These are phyloP conservation scores for Sonneratia alba DNA, from an alignment of 345 rosid genomes.

Conservation along the genomic window DNA sequence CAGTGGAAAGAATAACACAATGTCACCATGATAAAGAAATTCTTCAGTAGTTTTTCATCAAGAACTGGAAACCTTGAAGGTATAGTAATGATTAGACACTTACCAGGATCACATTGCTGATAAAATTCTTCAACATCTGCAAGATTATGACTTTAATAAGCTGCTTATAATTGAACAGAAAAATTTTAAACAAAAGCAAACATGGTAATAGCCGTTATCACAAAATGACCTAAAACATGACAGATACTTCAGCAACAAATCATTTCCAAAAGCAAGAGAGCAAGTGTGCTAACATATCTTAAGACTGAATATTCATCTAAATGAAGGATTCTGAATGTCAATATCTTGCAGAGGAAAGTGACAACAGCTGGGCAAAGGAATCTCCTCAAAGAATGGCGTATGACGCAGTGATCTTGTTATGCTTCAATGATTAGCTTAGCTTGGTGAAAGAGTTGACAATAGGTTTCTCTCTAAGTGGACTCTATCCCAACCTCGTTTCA, in stretches of 20 bases:
- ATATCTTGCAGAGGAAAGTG: too few relatives aligned
- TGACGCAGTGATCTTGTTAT: too few relatives aligned
- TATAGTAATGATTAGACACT: conserved; percentile 13
- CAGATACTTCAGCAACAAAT: neutral
- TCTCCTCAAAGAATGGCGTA: too few relatives aligned
- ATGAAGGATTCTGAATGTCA: too few relatives aligned
- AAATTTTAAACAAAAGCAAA: neutral
- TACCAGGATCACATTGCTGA: conserved; percentile 66
- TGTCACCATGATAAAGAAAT: neutral
- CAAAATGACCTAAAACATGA: neutral
- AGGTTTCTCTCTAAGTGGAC: too few relatives aligned
- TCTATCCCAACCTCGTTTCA: too few relatives aligned
- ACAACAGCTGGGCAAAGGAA: too few relatives aligned
- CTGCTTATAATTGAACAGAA: neutral
- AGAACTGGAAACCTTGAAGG: neutral
- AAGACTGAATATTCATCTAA: neutral
- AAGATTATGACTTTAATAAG: conserved; percentile 3
- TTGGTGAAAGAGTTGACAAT: too few relatives aligned
- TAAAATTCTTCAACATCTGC: conserved; percentile 59
- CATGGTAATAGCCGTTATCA: neutral
- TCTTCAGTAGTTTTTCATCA: neutral
- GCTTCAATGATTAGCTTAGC: too few relatives aligned
- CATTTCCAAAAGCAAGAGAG: neutral
- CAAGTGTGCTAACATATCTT: neutral
- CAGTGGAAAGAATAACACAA: neutral